A percentile compares a stretch with the other conserved stretches of the same genome.
These are phyloP conservation scores for Lachancea sp. DNA, from an alignment of 805 yeast species.

Conservation along the genomic window DNA sequence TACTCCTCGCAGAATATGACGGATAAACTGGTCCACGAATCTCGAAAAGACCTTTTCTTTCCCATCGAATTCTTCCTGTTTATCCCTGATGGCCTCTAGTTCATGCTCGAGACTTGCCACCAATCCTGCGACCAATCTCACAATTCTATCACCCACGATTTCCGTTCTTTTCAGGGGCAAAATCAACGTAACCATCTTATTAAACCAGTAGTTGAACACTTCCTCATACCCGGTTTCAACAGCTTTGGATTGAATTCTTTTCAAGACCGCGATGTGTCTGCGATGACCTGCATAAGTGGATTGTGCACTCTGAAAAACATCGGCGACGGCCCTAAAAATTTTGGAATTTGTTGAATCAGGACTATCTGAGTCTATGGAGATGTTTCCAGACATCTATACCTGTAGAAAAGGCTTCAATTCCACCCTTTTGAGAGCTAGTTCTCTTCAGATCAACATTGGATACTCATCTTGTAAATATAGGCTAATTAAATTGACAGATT, in stretches of 20 bases:
- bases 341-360: slow-evolving; percentile 17
- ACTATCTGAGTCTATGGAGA: not conserved
- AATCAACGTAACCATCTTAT: slow-evolving; percentile 55
- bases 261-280: slow-evolving; percentile 59
- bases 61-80: slow-evolving; percentile 33
- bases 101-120: slow-evolving; percentile 42
- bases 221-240: slow-evolving; percentile 46
- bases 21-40: slow-evolving; percentile 55
- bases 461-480: not conserved
- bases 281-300: slow-evolving; percentile 66
- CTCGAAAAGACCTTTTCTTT: slow-evolving; percentile 40
- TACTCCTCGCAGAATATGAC: slow-evolving; percentile 69
- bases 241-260: slow-evolving; percentile 52
- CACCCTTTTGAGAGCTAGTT: not conserved
- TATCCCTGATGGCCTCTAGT: slow-evolving; percentile 16
- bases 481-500: no score
- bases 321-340: slow-evolving; percentile 47
- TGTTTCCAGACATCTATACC: not conserved
- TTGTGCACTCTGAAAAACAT: slow-evolving; percentile 78
- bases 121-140: slow-evolving; percentile 57
- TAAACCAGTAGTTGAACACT: slow-evolving; percentile 54
- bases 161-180: slow-evolving; percentile 66
- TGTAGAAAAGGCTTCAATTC: not conserved
- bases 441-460: not conserved
- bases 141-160: slow-evolving; percentile 65